A percentile compares a stretch with the other conserved stretches of the same genome.
These are phyloP conservation scores for Xylaria hypoxylon DNA, from an alignment of 2,329 filamentous ascomycete species.

Conservation along the genomic window DNA sequence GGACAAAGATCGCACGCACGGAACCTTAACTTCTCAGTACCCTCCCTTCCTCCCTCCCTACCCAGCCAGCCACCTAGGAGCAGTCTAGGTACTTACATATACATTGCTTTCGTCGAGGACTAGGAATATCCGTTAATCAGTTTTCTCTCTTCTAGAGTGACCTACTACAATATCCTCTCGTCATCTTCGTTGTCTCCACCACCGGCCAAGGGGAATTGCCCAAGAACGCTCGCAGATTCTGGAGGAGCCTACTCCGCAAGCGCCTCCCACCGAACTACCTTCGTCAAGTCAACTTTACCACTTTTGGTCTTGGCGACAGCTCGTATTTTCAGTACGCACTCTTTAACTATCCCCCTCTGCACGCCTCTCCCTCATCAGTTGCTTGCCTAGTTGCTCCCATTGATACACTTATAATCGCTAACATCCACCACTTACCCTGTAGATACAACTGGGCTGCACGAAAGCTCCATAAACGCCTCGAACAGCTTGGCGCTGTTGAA, in stretches of 20 bases:
- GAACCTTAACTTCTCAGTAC: neutral
- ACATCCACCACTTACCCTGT: constrained; percentile 11
- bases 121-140: constrained; percentile 4
- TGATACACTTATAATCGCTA: constrained; percentile 5
- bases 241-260: constrained; percentile 85
- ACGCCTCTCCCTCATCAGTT: neutral
- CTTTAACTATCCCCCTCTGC: neutral
- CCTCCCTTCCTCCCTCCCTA: neutral
- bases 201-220: constrained; percentile 96
- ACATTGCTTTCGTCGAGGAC: neutral
- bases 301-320: constrained; percentile 93
- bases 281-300: constrained; percentile 76
- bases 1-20: neutral
- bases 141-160: constrained; percentile 56
- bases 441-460: constrained; percentile 94
- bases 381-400: neutral
- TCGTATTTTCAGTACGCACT: constrained; percentile 84
- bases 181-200: constrained; percentile 88
- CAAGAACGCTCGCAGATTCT: constrained; percentile 82
- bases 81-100: neutral
- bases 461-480: constrained; percentile 85
- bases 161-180: constrained; percentile 65
- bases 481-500: constrained; percentile 83
- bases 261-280: constrained; percentile 79
- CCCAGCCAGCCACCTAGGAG: neutral